Conservation (phyloP, 306 rosid species). For the Castanopsis chinensis region DNA sequence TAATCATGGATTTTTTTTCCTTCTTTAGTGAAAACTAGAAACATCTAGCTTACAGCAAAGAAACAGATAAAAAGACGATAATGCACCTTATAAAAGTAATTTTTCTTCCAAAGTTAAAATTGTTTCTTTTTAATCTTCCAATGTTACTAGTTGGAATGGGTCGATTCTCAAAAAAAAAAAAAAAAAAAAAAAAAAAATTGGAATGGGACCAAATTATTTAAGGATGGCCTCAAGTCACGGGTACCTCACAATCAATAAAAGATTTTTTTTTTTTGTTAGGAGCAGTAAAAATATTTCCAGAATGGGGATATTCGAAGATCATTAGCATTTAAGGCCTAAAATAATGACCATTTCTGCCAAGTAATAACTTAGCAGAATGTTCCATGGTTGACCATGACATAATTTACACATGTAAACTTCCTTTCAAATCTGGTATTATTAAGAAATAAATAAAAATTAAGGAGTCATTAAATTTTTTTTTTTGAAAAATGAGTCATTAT, state of each 20-base stretch:
- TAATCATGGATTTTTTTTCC: no score
- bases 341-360: slow-evolving; percentile 19
- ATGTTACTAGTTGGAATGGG: neutral
- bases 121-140: neutral
- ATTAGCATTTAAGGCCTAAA: slow-evolving; percentile 28
- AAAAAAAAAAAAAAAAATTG: neutral
- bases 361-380: slow-evolving; percentile 4
- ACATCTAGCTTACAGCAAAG: neutral
- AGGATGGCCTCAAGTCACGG: neutral
- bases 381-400: slow-evolving; percentile 10
- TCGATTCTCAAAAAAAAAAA: no score
- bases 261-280: neutral
- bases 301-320: slow-evolving; percentile 4
- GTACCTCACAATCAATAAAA: neutral
- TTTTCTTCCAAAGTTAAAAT: neutral
- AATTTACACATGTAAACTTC: neutral
- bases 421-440: neutral
- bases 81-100: neutral
- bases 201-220: neutral
- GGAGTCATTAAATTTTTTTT: no score
- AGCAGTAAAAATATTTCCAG: neutral
- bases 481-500: neutral
- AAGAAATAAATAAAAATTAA: neutral
- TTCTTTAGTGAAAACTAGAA: no score
- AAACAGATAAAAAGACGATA: neutral